Conservation (phyloP, 768 basidiomycete genomes). For the Calocera viscosa region DNA sequence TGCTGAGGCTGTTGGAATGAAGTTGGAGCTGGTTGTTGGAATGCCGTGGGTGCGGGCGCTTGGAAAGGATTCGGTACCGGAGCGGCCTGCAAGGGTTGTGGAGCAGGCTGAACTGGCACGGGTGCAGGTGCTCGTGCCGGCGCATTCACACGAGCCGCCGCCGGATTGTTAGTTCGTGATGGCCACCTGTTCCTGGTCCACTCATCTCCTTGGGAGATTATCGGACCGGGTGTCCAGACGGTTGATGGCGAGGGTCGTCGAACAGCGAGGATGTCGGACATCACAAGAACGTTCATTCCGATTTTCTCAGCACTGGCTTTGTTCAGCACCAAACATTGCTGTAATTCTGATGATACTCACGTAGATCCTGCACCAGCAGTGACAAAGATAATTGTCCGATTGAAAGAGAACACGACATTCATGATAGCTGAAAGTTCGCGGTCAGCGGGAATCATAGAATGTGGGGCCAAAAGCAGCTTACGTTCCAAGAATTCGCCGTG, state of each 20-base stretch:
- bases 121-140: background rate
- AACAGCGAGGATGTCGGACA: background rate
- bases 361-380: background rate
- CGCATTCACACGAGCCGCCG: background rate
- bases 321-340: background rate
- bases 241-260: background rate
- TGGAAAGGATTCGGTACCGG: background rate
- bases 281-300: constrained; percentile 1
- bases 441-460: background rate
- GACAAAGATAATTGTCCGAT: background rate
- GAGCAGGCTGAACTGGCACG: background rate
- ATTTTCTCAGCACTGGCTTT: background rate
- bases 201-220: background rate
- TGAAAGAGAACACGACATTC: background rate
- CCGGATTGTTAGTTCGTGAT: background rate
- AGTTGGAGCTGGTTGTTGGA: background rate
- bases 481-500: background rate
- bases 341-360: background rate
- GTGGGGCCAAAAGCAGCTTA: background rate
- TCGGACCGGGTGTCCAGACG: background rate
- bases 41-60: background rate
- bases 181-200: background rate
- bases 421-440: background rate
- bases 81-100: background rate
- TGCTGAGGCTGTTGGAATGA: background rate